Base-by-base conservation (phyloP, 2,329 filamentous ascomycete genomes). In the Exserohilum rostratum region DNA sequence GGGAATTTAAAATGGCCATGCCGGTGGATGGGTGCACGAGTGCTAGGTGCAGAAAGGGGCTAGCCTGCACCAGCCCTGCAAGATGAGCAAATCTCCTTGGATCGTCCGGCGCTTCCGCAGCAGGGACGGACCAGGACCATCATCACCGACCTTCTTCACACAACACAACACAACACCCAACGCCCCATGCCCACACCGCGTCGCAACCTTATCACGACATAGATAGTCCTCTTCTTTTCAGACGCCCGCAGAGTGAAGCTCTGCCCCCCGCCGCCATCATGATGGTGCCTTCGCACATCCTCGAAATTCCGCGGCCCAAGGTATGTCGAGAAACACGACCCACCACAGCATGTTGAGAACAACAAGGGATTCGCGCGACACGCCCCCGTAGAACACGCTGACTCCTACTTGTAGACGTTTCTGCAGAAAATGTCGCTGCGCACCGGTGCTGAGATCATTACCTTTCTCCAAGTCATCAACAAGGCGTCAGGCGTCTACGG, bases 401-500 rank as follows among this genome's bases (percentile, higher is more conserved):
- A 71, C 62, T 6, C 17, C 35, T 18, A 38, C 15, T 29, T 44
- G 37, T 73, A 96, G 92, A 88, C 86, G 42, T 93, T 96, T 74
- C 85, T 96, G 62, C 91, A 90, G 72, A 81, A 92, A 69, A 89
- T 96, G 80, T 90, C 90, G 71, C 86, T 97, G 50, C 90, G 91
- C 67, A 93, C 90, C 30, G 93, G 91, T 64, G 88, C 90, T 42
- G 91, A 95, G 66, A 84, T 97, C 68, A 91, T 96, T 68, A 87
- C 90, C 4, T 82, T 95, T 58, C 87, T 90, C 10, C 85, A 96
- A 61, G 83, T 96, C 50, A 88, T 97, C 79, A 97, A 97, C 83
- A 96, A 96, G 77, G 85, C 93, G 64, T 93, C 91, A 45, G 93
- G 92, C 53, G 82, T 96, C 64, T 97, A 96, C 77, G 93, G 93